Evolutionary conservation across 352 stramenopile genomes (phyloP), one percentile per base, ranked within the genome.

Genomic region (Pythium utonaiense): DNA sequence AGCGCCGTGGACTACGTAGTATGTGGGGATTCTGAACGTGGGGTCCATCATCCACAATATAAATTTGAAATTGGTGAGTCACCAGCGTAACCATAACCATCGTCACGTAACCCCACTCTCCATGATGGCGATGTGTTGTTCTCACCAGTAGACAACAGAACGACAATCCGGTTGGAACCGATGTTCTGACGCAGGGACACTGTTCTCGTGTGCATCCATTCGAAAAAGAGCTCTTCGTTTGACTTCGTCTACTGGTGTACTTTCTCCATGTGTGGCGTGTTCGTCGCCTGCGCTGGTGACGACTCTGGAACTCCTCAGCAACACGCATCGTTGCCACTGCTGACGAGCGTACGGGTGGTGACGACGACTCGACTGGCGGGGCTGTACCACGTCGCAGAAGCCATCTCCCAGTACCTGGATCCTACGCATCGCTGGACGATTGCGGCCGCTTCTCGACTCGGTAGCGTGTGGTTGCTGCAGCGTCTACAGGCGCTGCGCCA

Each of bases 401-500:
- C 24, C 31, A 40, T 63, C 33, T 41, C 25, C 10, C 22, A 19
- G 13, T 56, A 14, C 3, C 33, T 63, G 10, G 57, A 63, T 36
- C 7, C 17, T 17, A 51, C 57, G 19, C 33, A 14, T 34, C 3
- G 27, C 33, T 51, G 47, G 45, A 42, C 57, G 12, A 50, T 63
- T 7, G 27, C 34, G 7, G 30, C 17, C 25, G 57, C 57, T 25
- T 45, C 57, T 1, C 57, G 45, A 3, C 21, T 63, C 9, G 57
- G 57, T 47, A 63, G 57, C 57, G 57, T 63, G 45, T 27, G 34
- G 24, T 34, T 63, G 24, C 57, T 63, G 22, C 22, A 31, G 57
- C 57, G 57, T 1, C 57, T 63, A 24, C 45, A 31, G n/a, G 12
- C 25, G 47, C 21, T 63, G 31, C 31, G 27, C 24, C 14, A 9